A percentile compares a stretch with the other conserved stretches of the same genome.
Evolutionary conservation across 2,329 filamentous ascomycete species (phyloP).

Genomic region (Elsinoe necatrix): DNA sequence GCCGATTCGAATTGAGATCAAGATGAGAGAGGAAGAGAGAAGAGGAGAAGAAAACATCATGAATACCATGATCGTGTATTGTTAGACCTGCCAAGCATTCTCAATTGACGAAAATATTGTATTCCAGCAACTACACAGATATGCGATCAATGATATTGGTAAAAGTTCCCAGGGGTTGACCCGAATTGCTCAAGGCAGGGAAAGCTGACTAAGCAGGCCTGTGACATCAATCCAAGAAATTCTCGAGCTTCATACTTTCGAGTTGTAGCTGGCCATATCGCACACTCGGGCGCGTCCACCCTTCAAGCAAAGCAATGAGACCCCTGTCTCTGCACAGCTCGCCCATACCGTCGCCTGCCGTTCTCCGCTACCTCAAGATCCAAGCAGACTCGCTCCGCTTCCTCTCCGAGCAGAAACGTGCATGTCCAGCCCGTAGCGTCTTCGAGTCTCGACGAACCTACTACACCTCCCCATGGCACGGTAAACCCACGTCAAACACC

Average conservation of each 20-base stretch:
- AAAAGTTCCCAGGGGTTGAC: too few relatives aligned
- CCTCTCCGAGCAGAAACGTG: constrained; percentile 3
- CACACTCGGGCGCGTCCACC: background rate
- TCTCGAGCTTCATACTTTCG: background rate
- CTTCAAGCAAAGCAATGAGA: constrained; percentile 9
- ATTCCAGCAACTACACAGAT: too few relatives aligned
- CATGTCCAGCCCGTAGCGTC: constrained; percentile 2
- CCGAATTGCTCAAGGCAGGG: too few relatives aligned
- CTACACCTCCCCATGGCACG: constrained; percentile 7
- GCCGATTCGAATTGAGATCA: background rate
- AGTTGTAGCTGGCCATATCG: background rate
- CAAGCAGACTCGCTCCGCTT: constrained; percentile 17
- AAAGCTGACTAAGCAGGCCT: background rate
- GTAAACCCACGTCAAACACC: background rate
- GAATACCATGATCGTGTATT: background rate
- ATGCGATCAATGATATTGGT: too few relatives aligned
- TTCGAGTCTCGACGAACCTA: constrained; percentile 6
- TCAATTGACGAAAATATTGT: too few relatives aligned
- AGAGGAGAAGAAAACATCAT: background rate
- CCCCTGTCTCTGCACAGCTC: constrained; percentile 9
- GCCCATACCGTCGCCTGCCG: constrained; percentile 17
- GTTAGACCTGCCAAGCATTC: background rate
- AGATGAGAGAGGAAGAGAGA: background rate
- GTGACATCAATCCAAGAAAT: constrained; percentile 3
- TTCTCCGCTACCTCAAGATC: constrained; percentile 18